Base-by-base conservation (phyloP, 768 basidiomycete genomes). In the Podaxis sp. region DNA sequence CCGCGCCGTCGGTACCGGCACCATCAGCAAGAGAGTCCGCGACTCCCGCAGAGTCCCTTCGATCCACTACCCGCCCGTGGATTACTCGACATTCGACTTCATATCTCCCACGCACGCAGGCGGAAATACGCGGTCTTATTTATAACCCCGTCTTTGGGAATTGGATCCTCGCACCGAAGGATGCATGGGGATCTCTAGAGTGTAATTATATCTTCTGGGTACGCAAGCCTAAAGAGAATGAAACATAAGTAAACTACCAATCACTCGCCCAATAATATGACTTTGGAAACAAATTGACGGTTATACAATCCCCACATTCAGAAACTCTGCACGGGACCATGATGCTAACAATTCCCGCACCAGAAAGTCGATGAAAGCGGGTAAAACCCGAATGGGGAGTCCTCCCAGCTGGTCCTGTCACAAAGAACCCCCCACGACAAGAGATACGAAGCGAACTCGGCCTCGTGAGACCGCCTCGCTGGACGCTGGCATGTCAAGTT, bases 131-230 rank as follows among this genome's bases (percentile, higher is more conserved):
- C 4, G 91, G 91, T 2, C 77, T 93, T 42, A 76, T 90, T 18
- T 94, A 91, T 70, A 75, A 88, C 47, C 93, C 92, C 7, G 79
- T 91, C 66, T 77, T 75, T 18, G 85, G 84, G 1, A 76, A 79
- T 46, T 94, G 92, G 92, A 67, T 75, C 57, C 76, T 94, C n/a
- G 82, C 84, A 60, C 82, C 88, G 4, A 77, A 87, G 38, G 77
- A 78, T 16, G 80, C 81, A 6, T 75, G 75, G 74, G 82, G 81
- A 23, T 79, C 85, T 54, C 71, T 79, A 42, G 77, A 79, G 56
- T 90, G 86, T 69, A 94, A 91, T 67, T 94, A 94, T 72, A 63
- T 94, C 64, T 92, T 94, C 72, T 94, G 93, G 91, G 88, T 87
- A n/a, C 79, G 91, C 25, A 90, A 86, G 64, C 90, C 92, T 23